phyloP scores from a whole-genome alignment of 257 asterid species.

The Leptodermis oblonga region DNA sequence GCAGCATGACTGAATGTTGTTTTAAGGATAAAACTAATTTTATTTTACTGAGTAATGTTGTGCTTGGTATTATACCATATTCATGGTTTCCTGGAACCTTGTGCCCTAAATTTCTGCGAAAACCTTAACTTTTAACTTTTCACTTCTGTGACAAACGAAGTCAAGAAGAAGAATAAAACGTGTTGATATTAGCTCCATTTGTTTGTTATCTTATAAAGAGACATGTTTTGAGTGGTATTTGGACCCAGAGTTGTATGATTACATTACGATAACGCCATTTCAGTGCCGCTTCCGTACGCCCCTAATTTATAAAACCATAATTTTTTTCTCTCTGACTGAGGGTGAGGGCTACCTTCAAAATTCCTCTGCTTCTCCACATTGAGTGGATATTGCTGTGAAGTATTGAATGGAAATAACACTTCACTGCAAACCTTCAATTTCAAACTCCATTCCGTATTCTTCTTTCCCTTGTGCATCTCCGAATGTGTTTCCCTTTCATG shows the following conservation, averaged over 20 bases:
- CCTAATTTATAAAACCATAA: too few relatives aligned
- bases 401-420: slow-evolving; percentile 41
- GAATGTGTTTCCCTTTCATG: not conserved
- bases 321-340: too few relatives aligned
- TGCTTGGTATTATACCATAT: not conserved
- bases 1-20: not conserved
- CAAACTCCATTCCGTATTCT: slow-evolving; percentile 9
- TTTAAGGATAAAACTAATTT: not conserved
- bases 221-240: too few relatives aligned
- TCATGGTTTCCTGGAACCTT: not conserved
- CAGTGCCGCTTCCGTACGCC: too few relatives aligned
- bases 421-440: slow-evolving; percentile 17
- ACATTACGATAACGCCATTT: too few relatives aligned
- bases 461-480: not conserved
- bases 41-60: not conserved
- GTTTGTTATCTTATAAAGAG: not conserved
- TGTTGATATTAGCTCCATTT: not conserved
- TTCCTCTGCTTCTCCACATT: not conserved
- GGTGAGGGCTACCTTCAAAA: too few relatives aligned
- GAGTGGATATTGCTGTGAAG: not conserved
- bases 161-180: not conserved
- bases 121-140: too few relatives aligned
- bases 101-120: too few relatives aligned
- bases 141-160: not conserved
- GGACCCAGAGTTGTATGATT: too few relatives aligned